phyloP scores from a whole-genome alignment of 2,329 filamentous ascomycete genomes.

The Apiospora saccharicola region DNA sequence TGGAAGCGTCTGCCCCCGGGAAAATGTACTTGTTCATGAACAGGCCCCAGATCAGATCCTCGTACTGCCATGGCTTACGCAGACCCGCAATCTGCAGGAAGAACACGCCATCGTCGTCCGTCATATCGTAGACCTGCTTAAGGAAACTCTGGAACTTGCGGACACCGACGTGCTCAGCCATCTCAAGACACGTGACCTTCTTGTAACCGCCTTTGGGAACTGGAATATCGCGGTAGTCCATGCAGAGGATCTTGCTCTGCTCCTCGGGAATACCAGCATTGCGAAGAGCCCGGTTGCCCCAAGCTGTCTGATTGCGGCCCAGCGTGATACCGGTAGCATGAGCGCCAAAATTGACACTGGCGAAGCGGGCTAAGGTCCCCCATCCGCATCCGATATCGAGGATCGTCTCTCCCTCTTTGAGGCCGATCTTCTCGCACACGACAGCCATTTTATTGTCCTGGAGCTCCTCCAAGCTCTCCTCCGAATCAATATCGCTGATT shows the following conservation, averaged over 20 bases:
- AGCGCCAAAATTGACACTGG: conserved; percentile 89
- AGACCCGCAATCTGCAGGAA: conserved; percentile 96
- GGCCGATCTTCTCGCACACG: conserved; percentile 93
- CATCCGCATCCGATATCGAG: conserved; percentile 98
- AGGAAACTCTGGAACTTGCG: conserved; percentile 84
- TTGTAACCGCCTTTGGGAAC: conserved; percentile 81
- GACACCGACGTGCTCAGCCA: conserved; percentile 98
- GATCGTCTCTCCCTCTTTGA: conserved; percentile 81
- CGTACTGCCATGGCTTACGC: conserved; percentile 95
- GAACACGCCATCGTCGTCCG: conserved; percentile 94
- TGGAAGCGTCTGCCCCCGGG: conserved; percentile 94
- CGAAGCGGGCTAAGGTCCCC: conserved; percentile 95
- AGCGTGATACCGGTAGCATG: conserved; percentile 90
- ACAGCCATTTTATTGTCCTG: conserved; percentile 97
- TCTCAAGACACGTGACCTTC: conserved; percentile 97
- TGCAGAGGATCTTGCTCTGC: conserved; percentile 92
- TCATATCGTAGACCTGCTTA: conserved; percentile 90
- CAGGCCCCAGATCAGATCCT: conserved; percentile 96
- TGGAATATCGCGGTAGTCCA: conserved; percentile 96
- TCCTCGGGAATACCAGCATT: conserved; percentile 82
- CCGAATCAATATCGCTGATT: conserved; percentile 84
- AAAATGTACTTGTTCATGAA: conserved; percentile 99
- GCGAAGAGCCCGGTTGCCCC: conserved; percentile 91
- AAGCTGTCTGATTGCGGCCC: conserved; percentile 94
- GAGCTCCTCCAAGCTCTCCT: conserved; percentile 92